Conservation (phyloP, 192 early-diverging fungal species). For the Backusella australiensis region DNA sequence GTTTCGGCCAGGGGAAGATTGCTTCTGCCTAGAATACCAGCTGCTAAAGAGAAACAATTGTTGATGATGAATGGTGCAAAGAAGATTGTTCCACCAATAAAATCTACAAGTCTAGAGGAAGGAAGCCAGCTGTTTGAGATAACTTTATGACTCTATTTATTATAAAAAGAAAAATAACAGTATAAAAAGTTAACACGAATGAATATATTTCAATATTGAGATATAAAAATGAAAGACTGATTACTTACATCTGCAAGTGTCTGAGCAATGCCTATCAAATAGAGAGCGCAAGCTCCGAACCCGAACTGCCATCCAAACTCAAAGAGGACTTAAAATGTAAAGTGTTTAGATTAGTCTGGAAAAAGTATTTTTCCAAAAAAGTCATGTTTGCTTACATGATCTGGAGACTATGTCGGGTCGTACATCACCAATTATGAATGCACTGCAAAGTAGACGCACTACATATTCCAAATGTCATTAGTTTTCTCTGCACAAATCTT, state of each 20-base stretch:
- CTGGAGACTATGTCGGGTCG: conserved; percentile 17
- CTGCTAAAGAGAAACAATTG: conserved; percentile 19
- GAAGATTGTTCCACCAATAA: conserved; percentile 16
- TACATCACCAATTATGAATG: conserved; percentile 21
- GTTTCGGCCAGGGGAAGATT: conserved; percentile 8
- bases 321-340: conserved; percentile 18
- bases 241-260: conserved; percentile 28
- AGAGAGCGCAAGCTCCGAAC: conserved; percentile 21
- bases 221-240: background rate
- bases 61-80: conserved; percentile 23
- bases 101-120: conserved; percentile 16
- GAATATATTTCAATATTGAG: background rate
- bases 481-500: background rate
- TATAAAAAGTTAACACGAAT: background rate
- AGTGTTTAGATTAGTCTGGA: background rate
- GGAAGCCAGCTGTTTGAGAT: conserved; percentile 27
- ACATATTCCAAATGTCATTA: background rate
- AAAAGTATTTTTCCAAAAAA: background rate
- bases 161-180: too few species aligned
- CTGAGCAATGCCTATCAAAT: conserved; percentile 34
- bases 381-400: conserved; percentile 18
- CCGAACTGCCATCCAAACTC: conserved; percentile 33
- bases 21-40: conserved; percentile 10
- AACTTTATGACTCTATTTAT: conserved; percentile 21
- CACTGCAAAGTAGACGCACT: conserved; percentile 22